These are phyloP conservation scores for Blumeria graminis DNA, from an alignment of 2,329 filamentous ascomycete species.

Conservation along the genomic window DNA sequence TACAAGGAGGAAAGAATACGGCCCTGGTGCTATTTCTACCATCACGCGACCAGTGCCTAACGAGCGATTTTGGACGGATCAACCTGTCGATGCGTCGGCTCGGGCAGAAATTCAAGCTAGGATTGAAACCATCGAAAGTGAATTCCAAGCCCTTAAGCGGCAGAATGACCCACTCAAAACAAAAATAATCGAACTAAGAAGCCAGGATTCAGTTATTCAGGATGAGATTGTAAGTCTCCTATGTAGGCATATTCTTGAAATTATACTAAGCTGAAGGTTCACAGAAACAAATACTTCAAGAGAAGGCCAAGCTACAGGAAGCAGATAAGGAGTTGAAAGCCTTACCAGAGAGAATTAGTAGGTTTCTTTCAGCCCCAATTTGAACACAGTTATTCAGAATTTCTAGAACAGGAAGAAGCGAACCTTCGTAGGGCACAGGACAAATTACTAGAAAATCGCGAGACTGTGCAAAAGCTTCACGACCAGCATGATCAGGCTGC, in stretches of 20 bases:
- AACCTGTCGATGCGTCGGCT: conserved; percentile 43
- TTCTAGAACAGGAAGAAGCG: conserved; percentile 17
- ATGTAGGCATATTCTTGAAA: background rate
- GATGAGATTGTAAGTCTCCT: conserved; percentile 20
- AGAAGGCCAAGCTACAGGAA: conserved; percentile 45
- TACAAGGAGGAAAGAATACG: conserved; percentile 56
- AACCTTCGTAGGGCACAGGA: conserved; percentile 13
- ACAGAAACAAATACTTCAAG: conserved; percentile 25
- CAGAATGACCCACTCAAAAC: conserved; percentile 4
- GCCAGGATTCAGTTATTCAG: conserved; percentile 10
- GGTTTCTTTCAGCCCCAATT: conserved; percentile 11
- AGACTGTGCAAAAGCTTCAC: conserved; percentile 24
- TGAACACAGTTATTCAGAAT: conserved; percentile 6
- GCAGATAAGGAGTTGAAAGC: conserved; percentile 38
- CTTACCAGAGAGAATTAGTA: conserved; percentile 49
- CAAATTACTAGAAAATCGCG: conserved; percentile 18
- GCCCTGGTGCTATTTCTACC: conserved; percentile 46
- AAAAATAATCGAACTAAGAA: conserved; percentile 16
- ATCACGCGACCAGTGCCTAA: conserved; percentile 32
- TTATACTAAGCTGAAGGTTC: conserved; percentile 2
- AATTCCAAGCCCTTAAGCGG: conserved; percentile 11
- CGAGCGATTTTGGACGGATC: conserved; percentile 52
- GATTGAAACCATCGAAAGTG: conserved; percentile 15
- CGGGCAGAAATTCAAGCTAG: conserved; percentile 35
- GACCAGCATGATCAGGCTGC: conserved; percentile 29